These are phyloP conservation scores for Stellera chamaejasme DNA, from an alignment of 345 rosid species.

Conservation along the genomic window DNA sequence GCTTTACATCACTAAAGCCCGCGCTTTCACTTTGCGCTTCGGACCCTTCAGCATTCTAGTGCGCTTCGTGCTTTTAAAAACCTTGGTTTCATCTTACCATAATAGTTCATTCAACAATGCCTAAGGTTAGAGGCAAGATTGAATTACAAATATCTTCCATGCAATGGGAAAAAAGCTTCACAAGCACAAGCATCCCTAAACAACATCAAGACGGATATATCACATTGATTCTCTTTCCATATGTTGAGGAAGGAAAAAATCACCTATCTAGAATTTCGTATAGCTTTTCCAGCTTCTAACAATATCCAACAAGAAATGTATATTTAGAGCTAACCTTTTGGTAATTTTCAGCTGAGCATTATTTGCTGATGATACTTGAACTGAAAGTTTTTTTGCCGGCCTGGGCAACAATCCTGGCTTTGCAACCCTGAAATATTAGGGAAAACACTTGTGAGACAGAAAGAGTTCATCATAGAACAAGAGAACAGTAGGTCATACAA, in stretches of 20 bases:
- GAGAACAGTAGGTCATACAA: background rate
- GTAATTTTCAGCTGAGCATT: conserved; percentile 21
- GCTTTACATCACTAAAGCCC: no score
- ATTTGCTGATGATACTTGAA: conserved; percentile 22
- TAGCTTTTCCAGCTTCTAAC: no score
- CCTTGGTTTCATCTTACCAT: no score
- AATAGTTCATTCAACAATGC: no score
- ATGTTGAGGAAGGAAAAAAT: no score
- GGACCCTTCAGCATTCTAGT: no score
- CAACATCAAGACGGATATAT: background rate
- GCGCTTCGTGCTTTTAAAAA: no score
- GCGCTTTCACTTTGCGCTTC: no score
- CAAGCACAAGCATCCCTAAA: background rate
- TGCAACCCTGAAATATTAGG: conserved; percentile 30
- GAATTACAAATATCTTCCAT: background rate
- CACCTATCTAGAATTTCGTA: no score
- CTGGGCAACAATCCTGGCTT: conserved; percentile 29
- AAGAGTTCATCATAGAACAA: background rate
- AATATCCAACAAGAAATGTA: background rate
- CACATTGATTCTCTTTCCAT: no score
- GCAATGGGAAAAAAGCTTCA: background rate
- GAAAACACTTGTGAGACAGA: background rate
- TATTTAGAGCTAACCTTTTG: conserved; percentile 14
- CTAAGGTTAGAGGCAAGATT: no score
- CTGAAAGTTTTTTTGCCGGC: conserved; percentile 24